Evolutionary conservation across 2,329 filamentous ascomycete species (phyloP).

Genomic region (Aschersonia sp.): DNA sequence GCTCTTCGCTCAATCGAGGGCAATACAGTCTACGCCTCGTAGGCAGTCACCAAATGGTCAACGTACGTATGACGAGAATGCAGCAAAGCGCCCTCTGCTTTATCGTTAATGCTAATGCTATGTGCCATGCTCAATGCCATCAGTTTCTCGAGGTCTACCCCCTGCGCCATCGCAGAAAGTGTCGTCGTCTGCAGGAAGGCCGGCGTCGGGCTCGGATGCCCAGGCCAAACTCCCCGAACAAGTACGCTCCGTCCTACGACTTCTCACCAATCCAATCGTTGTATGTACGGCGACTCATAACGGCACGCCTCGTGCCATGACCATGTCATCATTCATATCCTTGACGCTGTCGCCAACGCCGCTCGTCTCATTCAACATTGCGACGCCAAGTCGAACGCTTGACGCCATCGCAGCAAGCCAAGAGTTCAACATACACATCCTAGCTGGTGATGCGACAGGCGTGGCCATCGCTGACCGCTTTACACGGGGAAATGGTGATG

Average conservation of each 20-base stretch:
- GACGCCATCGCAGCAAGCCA: slow-evolving; percentile 30
- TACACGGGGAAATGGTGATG: slow-evolving; percentile 29
- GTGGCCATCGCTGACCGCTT: slow-evolving; percentile 37
- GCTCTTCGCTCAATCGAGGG: too few relatives aligned
- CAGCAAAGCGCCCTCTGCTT: too few relatives aligned
- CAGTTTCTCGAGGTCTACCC: slow-evolving; percentile 6
- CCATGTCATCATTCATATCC: slow-evolving; percentile 45
- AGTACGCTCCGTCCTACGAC: slow-evolving; percentile 37
- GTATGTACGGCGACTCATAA: slow-evolving; percentile 33
- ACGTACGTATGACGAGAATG: too few relatives aligned
- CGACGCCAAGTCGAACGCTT: slow-evolving; percentile 38
- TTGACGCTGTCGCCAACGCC: slow-evolving; percentile 36
- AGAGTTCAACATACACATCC: slow-evolving; percentile 40
- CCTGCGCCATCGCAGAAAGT: slow-evolving; percentile 13
- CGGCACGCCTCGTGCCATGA: slow-evolving; percentile 32
- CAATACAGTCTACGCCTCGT: too few relatives aligned
- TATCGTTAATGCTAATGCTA: not conserved
- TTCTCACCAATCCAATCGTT: slow-evolving; percentile 38
- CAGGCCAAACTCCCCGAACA: slow-evolving; percentile 25
- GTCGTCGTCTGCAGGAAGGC: slow-evolving; percentile 14
- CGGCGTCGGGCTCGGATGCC: slow-evolving; percentile 19
- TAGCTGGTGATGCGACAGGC: slow-evolving; percentile 30
- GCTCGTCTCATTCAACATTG: slow-evolving; percentile 41
- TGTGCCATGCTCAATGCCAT: not conserved
- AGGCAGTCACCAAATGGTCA: too few relatives aligned